A percentile compares a stretch with the other conserved stretches of the same genome.
phyloP scores from a whole-genome alignment of 805 yeast genomes.

The Sungouiella blattae region DNA sequence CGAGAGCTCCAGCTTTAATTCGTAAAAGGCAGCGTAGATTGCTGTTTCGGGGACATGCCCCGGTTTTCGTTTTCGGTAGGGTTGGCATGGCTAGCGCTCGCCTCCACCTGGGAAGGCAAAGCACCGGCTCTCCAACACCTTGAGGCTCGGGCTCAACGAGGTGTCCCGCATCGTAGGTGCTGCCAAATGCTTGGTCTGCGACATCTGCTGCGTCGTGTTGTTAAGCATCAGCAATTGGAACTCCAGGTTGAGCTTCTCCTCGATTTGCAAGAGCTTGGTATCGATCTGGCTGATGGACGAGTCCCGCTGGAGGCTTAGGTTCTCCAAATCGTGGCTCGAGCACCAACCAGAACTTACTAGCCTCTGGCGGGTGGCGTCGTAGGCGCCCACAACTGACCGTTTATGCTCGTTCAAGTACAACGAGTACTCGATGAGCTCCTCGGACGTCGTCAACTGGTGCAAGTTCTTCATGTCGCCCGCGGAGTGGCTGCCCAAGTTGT shows the following conservation, averaged over 20 bases:
- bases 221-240: slow-evolving; percentile 23
- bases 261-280: slow-evolving; percentile 34
- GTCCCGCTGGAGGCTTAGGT: slow-evolving; percentile 32
- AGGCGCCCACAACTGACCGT: slow-evolving; percentile 30
- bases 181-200: background rate
- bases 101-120: no score
- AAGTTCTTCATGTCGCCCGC: slow-evolving; percentile 5
- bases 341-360: slow-evolving; percentile 41
- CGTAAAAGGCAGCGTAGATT: no score
- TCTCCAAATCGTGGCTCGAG: slow-evolving; percentile 37
- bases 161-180: slow-evolving; percentile 3
- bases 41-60: no score
- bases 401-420: slow-evolving; percentile 32
- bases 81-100: no score
- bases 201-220: slow-evolving; percentile 7
- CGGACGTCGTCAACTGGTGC: slow-evolving; percentile 22
- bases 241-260: slow-evolving; percentile 31
- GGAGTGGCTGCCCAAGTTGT: slow-evolving; percentile 11
- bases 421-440: slow-evolving; percentile 29
- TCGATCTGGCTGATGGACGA: slow-evolving; percentile 36
- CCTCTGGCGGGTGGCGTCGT: slow-evolving; percentile 28
- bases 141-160: slow-evolving; percentile 29
- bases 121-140: slow-evolving; percentile 31
- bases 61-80: no score
- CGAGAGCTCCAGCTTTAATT: no score